Evolutionary conservation across 139 green algal genomes (phyloP).

Genomic region (Micractinium sp.): DNA sequence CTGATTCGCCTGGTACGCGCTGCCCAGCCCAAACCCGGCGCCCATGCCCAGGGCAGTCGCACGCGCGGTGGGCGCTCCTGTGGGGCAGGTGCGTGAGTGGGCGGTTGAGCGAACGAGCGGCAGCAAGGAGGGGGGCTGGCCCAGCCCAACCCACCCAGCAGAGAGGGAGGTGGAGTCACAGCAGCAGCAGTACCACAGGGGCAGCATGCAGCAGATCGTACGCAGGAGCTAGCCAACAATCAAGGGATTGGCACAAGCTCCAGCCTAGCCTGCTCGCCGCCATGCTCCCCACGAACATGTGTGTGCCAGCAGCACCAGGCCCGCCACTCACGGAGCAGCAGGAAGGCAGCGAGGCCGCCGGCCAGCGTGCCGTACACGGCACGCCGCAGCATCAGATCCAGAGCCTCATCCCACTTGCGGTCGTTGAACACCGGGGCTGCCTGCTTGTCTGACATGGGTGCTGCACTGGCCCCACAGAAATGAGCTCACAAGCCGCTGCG

Average conservation of each 20-base stretch:
- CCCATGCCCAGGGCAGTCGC: conserved; percentile 38
- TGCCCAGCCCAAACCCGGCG: conserved; percentile 45
- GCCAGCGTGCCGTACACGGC: conserved; percentile 34
- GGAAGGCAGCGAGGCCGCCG: conserved; percentile 28
- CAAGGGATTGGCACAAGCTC: too few relatives aligned
- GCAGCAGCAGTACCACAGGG: too few relatives aligned
- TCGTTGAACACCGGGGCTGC: neutral
- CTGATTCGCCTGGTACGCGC: conserved; percentile 37
- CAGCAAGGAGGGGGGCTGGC: neutral
- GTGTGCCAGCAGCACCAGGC: too few relatives aligned
- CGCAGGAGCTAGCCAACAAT: too few relatives aligned
- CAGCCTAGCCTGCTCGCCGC: too few relatives aligned
- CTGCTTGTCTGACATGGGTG: neutral
- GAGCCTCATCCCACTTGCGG: conserved; percentile 30
- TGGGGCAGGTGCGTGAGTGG: neutral
- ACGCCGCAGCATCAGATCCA: conserved; percentile 38
- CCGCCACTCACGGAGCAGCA: conserved; percentile 38
- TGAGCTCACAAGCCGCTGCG: too few relatives aligned
- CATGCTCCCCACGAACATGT: too few relatives aligned
- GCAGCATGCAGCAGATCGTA: neutral
- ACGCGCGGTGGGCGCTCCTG: conserved; percentile 32
- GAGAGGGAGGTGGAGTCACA: neutral
- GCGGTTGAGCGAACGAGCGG: neutral
- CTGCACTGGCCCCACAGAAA: neutral
- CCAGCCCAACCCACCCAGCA: neutral